phyloP scores from a whole-genome alignment of 2,329 filamentous ascomycete species.

The Chaetomiaceae sp. region DNA sequence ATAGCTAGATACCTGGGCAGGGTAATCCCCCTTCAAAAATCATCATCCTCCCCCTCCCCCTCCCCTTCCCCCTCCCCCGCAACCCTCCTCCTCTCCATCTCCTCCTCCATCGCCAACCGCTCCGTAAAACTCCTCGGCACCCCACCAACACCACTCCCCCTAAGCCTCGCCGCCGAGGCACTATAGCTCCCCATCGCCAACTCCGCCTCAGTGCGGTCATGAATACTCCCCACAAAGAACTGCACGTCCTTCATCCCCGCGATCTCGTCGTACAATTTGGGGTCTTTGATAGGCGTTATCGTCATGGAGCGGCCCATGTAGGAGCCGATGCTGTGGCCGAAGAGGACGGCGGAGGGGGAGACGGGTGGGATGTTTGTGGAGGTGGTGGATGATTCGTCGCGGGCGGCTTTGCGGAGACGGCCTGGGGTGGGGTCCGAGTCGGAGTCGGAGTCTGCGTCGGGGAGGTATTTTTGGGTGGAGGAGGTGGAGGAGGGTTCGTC shows the following conservation, averaged over 20 bases:
- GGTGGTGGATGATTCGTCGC: neutral
- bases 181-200: slow-evolving; percentile 29
- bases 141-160: neutral
- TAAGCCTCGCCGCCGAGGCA: too few species aligned
- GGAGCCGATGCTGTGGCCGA: slow-evolving; percentile 34
- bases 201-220: slow-evolving; percentile 31
- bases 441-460: slow-evolving; percentile 16
- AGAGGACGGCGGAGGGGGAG: slow-evolving; percentile 23
- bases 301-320: slow-evolving; percentile 38
- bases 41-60: neutral
- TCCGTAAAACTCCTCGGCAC: slow-evolving; percentile 33
- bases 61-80: slow-evolving; percentile 4
- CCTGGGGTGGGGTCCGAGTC: slow-evolving; percentile 12
- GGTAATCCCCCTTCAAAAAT: neutral
- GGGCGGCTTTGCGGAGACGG: slow-evolving; percentile 1
- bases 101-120: slow-evolving; percentile 30
- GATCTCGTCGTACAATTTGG: slow-evolving; percentile 36
- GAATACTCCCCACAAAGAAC: slow-evolving; percentile 40
- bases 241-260: slow-evolving; percentile 35
- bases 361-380: slow-evolving; percentile 4
- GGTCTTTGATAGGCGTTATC: slow-evolving; percentile 36
- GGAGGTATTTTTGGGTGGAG: slow-evolving; percentile 22
- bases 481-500: slow-evolving; percentile 9
- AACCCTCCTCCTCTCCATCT: slow-evolving; percentile 23
- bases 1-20: too few species aligned